Conservation (phyloP, 352 stramenopile species). For the Phytophthora tubulina region DNA sequence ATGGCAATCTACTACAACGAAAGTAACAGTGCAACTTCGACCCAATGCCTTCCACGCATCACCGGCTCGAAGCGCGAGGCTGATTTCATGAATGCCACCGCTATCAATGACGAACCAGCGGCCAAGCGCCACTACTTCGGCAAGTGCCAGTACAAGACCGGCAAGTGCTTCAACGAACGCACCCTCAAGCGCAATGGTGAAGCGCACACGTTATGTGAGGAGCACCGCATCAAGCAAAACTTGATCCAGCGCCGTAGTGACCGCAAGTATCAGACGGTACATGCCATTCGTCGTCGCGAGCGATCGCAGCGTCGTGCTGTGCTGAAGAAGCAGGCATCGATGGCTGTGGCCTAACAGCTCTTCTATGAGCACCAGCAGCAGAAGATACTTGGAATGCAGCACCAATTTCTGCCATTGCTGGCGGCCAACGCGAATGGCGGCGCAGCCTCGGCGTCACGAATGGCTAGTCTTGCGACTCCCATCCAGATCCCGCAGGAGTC, state of each 20-base stretch:
- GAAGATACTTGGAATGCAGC: conserved; percentile 61
- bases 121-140: conserved; percentile 61
- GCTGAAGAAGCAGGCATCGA: conserved; percentile 85
- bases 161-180: conserved; percentile 91
- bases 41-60: neutral
- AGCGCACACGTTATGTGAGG: conserved; percentile 83
- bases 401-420: conserved; percentile 48
- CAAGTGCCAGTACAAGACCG: conserved; percentile 91
- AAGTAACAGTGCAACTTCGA: conserved; percentile 23
- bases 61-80: conserved; percentile 30
- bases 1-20: conserved; percentile 40
- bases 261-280: conserved; percentile 87
- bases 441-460: neutral
- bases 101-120: conserved; percentile 11
- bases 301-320: conserved; percentile 79
- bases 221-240: conserved; percentile 90
- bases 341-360: conserved; percentile 80
- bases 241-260: conserved; percentile 84
- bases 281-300: conserved; percentile 83
- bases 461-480: conserved; percentile 45
- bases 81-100: conserved; percentile 6
- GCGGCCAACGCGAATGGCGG: conserved; percentile 13
- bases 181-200: conserved; percentile 87
- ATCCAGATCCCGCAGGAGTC: conserved; percentile 52
- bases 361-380: conserved; percentile 86